Base-by-base conservation (phyloP, 2,329 filamentous ascomycete species). In the Trichophyton schoenleinii region DNA sequence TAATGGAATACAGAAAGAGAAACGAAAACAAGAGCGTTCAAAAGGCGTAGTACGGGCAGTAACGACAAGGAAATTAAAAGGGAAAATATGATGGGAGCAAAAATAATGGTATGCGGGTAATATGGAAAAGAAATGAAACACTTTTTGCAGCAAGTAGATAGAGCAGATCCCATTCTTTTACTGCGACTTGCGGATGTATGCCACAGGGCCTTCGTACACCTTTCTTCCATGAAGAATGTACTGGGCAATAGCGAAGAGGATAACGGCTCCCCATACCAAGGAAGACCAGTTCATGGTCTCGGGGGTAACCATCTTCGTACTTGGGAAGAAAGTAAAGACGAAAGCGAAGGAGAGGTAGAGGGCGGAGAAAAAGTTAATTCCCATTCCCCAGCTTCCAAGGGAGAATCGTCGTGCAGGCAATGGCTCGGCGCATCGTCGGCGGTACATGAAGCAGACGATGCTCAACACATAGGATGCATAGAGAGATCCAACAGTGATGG, bases 401-500 rank as follows among this genome's bases (percentile, higher is more conserved):
- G 64, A 63, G 61, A 65, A 66, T 44, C 64, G 65, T 31, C 34
- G 48, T 44, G 49, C 46, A 7, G 62, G 62, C 7, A 65, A 55
- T 11, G 67, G 58, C 71, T 73, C 3, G 68, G 72, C n/a, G 67
- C 52, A 57, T 70, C 71, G 1, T 70, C 68, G 11, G 66, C 71
- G 13, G 67, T 69, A 13, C 69, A 71, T 1, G 70, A 75, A 71
- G 4, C 68, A 69, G 20, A 70, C 66, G 20, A 75, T 65, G 20
- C 69, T 68, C 41, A 77, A 70, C 20, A 75, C 68, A 64, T 77
- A 77, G 8, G 73, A 76, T 3, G 72, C 63, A 60, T 72, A 73
- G 25, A 76, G 68, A 2, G 71, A 68, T 38, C 72, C 67, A 25
- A 72, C 72, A 18, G 71, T 71, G 15, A 78, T 67, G 8, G 75